Percentiles rank a stretch among this genome's conserved stretches.
These are phyloP conservation scores for Brassica juncea DNA, from an alignment of 345 rosid genomes.

Conservation along the genomic window DNA sequence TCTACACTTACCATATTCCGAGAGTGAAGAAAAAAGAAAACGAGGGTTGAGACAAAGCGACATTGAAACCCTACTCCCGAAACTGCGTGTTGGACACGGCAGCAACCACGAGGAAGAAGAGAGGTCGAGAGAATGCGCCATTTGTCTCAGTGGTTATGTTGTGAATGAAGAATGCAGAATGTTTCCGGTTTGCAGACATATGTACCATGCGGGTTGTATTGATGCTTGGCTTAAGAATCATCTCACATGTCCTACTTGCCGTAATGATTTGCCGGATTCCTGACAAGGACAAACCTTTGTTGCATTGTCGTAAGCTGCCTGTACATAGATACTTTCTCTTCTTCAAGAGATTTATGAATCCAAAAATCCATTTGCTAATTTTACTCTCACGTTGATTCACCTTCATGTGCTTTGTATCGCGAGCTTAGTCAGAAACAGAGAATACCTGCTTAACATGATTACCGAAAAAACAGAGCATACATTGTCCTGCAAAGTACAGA, in stretches of 20 bases:
- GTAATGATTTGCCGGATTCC: constrained; percentile 26
- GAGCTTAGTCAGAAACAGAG: constrained; percentile 3
- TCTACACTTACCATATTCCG: not conserved
- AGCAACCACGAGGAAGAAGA: constrained; percentile 1
- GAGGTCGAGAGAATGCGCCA: constrained; percentile 30
- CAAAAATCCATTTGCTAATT: not conserved
- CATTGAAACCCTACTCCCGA: constrained; percentile 36
- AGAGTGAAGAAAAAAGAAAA: not conserved
- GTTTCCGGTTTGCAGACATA: constrained; percentile 40
- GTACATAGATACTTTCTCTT: constrained; percentile 27
- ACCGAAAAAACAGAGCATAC: not conserved
- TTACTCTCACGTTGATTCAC: constrained; percentile 7
- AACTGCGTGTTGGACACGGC: constrained; percentile 26
- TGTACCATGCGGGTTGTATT: constrained; percentile 37
- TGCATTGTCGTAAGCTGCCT: constrained; percentile 3
- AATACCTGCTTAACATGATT: not conserved
- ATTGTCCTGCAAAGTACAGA: not conserved
- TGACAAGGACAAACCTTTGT: constrained; percentile 6
- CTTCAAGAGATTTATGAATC: constrained; percentile 1
- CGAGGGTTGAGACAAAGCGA: constrained; percentile 28
- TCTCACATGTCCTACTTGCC: constrained; percentile 43
- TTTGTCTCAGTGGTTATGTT: constrained; percentile 36
- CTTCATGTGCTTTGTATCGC: not conserved
- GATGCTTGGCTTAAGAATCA: constrained; percentile 41
- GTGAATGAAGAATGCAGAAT: constrained; percentile 33